phyloP scores from a whole-genome alignment of 371 early-diverging fungal genomes.

The Zancudomyces culisetae region DNA sequence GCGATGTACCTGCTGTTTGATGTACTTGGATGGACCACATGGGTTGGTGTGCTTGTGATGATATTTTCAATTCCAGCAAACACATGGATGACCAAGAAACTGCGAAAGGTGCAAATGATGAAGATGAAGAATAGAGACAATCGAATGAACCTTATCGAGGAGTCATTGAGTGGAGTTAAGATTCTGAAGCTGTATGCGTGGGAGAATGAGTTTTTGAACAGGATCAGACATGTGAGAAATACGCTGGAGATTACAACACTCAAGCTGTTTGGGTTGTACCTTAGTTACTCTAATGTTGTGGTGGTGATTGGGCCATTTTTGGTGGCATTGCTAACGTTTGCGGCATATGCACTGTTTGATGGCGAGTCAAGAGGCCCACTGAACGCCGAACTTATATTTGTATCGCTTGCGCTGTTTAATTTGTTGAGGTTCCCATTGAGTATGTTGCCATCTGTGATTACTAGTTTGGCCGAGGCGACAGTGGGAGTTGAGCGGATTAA shows the following conservation, averaged over 20 bases:
- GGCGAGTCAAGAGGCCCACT: constrained; percentile 30
- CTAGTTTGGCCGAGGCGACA: constrained; percentile 47
- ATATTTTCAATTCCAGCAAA: constrained; percentile 47
- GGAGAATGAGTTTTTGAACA: constrained; percentile 13
- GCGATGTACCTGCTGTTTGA: constrained; percentile 57
- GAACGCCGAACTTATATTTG: constrained; percentile 56
- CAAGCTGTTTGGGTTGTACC: constrained; percentile 40
- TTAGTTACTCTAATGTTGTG: constrained; percentile 31
- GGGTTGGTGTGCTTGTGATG: constrained; percentile 74
- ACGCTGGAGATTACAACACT: constrained; percentile 45
- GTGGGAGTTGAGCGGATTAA: constrained; percentile 64
- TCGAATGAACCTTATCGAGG: constrained; percentile 69
- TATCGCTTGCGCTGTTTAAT: constrained; percentile 74
- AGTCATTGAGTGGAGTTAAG: constrained; percentile 74
- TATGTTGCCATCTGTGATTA: constrained; percentile 39
- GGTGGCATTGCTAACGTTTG: constrained; percentile 65
- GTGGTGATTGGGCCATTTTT: constrained; percentile 66
- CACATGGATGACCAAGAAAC: constrained; percentile 30
- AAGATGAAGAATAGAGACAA: constrained; percentile 75
- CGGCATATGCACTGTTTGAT: constrained; percentile 33
- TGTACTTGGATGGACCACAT: constrained; percentile 60
- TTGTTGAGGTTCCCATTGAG: constrained; percentile 67
- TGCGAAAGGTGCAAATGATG: constrained; percentile 44
- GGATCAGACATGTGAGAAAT: constrained; percentile 46
- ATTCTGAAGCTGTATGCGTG: constrained; percentile 60